These are phyloP conservation scores for Penicillium cataractarum DNA, from an alignment of 495 filamentous ascomycete genomes.

Conservation along the genomic window DNA sequence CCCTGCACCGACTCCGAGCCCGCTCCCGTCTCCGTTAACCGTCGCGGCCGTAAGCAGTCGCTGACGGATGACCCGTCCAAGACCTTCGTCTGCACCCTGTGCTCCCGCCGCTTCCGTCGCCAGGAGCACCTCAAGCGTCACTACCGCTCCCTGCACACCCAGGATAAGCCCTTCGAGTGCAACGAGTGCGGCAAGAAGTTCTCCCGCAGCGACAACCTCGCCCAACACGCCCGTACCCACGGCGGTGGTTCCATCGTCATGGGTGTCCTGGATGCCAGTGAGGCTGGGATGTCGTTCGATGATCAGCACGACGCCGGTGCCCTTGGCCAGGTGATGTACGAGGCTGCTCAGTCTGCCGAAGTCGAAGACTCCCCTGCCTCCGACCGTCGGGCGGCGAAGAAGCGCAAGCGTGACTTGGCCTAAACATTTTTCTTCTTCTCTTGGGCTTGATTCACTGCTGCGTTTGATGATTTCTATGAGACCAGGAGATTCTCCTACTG, in stretches of 20 bases:
- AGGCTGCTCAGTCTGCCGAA: conserved; percentile 69
- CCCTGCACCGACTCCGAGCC: conserved; percentile 39
- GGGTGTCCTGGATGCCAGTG: conserved; percentile 75
- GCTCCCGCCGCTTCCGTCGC: conserved; percentile 94
- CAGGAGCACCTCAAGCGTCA: conserved; percentile 99
- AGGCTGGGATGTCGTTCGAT: conserved; percentile 47
- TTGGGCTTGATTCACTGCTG: conserved; percentile 6
- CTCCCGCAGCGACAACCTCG: conserved; percentile 95
- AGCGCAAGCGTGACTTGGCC: conserved; percentile 70
- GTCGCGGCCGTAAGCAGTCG: conserved; percentile 97
- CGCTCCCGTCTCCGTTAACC: conserved; percentile 71
- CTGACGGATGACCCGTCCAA: conserved; percentile 97
- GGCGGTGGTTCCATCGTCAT: conserved; percentile 87
- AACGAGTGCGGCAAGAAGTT: conserved; percentile 98
- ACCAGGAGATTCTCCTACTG: conserved; percentile 48
- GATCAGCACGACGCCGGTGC: conserved; percentile 63
- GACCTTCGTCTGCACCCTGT: conserved; percentile 95
- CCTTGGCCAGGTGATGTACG: conserved; percentile 75
- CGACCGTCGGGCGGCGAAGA: conserved; percentile 63
- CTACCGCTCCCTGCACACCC: conserved; percentile 96
- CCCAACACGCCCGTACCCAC: conserved; percentile 94
- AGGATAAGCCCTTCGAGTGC: conserved; percentile 98
- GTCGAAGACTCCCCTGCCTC: conserved; percentile 47
- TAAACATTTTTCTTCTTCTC: too few species aligned
- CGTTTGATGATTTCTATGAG: conserved; percentile 40